phyloP scores from a whole-genome alignment of 2,329 filamentous ascomycete species.

The Fusarium subglutinans region DNA sequence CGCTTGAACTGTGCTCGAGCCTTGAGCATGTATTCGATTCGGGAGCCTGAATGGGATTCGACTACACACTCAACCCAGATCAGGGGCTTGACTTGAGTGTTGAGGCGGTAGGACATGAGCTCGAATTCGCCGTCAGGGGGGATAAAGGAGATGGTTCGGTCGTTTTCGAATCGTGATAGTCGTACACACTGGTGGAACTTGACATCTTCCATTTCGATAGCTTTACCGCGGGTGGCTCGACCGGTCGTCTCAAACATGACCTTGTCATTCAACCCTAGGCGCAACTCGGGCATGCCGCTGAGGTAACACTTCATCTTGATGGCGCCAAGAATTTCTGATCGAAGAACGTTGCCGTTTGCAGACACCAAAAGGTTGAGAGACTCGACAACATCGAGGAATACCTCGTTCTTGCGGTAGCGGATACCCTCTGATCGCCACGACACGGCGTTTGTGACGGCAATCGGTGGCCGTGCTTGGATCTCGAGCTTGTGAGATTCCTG shows the following conservation, averaged over 20 bases:
- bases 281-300: conserved; percentile 96
- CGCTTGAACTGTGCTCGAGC: conserved; percentile 98
- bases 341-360: conserved; percentile 91
- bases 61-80: conserved; percentile 99
- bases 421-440: conserved; percentile 99
- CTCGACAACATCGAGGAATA: conserved; percentile 97
- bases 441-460: conserved; percentile 97
- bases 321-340: conserved; percentile 94
- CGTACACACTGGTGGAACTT: conserved; percentile 99
- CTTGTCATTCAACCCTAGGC: conserved; percentile 96
- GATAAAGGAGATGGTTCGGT: conserved; percentile 98
- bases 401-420: conserved; percentile 98
- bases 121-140: conserved; percentile 98
- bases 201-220: conserved; percentile 99
- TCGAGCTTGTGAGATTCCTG: conserved; percentile 99
- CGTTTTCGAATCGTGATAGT: conserved; percentile 95
- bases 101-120: conserved; percentile 98
- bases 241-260: conserved; percentile 99
- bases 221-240: conserved; percentile 91
- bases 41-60: conserved; percentile 91
- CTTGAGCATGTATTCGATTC: conserved; percentile 99
- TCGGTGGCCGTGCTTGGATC: conserved; percentile 93
- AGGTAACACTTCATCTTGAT: conserved; percentile 99
- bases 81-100: conserved; percentile 97
- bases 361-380: conserved; percentile 95